A percentile compares a stretch with the other conserved stretches of the same genome.
phyloP scores from a whole-genome alignment of 2,329 filamentous ascomycete genomes.

The Fusarium sp. region DNA sequence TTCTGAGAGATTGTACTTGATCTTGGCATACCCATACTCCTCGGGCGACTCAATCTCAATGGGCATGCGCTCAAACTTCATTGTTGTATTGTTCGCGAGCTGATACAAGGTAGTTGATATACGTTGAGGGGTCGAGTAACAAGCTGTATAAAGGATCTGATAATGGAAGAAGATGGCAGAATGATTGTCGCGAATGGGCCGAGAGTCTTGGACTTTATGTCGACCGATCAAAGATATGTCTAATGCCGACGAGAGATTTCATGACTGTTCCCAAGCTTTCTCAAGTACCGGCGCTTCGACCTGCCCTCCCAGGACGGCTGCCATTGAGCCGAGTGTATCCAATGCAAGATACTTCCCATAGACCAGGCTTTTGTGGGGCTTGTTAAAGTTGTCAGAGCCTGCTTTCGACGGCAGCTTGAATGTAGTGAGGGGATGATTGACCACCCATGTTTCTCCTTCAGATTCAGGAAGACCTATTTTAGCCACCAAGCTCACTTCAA shows the following conservation, averaged over 20 bases:
- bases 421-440: background rate
- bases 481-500: background rate
- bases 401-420: fast-evolving
- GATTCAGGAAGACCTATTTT: background rate
- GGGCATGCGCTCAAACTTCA: conserved; percentile 4
- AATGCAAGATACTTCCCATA: no score
- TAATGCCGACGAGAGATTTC: no score
- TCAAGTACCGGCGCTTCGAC: background rate
- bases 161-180: background rate
- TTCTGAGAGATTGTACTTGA: background rate
- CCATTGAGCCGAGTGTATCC: background rate
- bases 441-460: background rate
- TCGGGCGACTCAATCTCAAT: background rate
- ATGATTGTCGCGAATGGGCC: fast-evolving
- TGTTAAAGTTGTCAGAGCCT: background rate
- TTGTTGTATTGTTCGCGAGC: fast-evolving
- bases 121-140: background rate
- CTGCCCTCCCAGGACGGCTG: background rate
- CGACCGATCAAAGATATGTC: fast-evolving
- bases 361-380: no score
- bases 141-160: fast-evolving
- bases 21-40: background rate
- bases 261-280: background rate
- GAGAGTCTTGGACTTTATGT: no score
- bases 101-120: fast-evolving